Conservation (phyloP, 1,284 basidiomycete species). For the Marasmius oreades region DNA sequence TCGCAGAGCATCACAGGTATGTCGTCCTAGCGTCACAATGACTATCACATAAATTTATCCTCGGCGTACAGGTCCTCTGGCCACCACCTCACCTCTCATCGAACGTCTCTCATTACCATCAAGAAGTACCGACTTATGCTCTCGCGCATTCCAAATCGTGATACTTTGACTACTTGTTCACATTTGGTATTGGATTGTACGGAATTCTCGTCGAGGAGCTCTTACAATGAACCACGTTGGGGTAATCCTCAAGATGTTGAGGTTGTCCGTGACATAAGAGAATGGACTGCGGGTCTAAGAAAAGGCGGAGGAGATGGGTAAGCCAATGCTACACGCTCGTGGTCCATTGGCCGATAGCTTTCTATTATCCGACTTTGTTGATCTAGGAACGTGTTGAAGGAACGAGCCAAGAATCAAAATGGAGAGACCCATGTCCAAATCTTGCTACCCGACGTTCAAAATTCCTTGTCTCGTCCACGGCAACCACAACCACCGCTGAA, state of each 20-base stretch:
- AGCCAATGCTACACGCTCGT: constrained; percentile 17
- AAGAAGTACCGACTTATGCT: constrained; percentile 45
- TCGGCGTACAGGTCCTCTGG: not conserved
- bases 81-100: constrained; percentile 25
- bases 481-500: not conserved
- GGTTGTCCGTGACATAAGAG: constrained; percentile 7
- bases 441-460: not conserved
- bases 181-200: constrained; percentile 48
- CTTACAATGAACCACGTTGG: constrained; percentile 38
- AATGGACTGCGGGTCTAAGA: constrained; percentile 17
- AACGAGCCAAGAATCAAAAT: constrained; percentile 30
- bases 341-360: not conserved
- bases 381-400: constrained; percentile 41
- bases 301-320: constrained; percentile 54
- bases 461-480: not conserved
- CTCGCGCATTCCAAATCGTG: constrained; percentile 37
- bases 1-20: constrained; percentile 29
- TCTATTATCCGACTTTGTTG: constrained; percentile 1
- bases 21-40: constrained; percentile 8
- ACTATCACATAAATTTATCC: not conserved
- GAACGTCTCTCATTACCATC: constrained; percentile 33
- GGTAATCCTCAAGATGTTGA: constrained; percentile 44
- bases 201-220: constrained; percentile 34
- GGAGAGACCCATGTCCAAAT: not conserved
- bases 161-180: constrained; percentile 29